These are phyloP conservation scores for Crithidia brevicula DNA, from an alignment of 208 protist genomes.

Conservation along the genomic window DNA sequence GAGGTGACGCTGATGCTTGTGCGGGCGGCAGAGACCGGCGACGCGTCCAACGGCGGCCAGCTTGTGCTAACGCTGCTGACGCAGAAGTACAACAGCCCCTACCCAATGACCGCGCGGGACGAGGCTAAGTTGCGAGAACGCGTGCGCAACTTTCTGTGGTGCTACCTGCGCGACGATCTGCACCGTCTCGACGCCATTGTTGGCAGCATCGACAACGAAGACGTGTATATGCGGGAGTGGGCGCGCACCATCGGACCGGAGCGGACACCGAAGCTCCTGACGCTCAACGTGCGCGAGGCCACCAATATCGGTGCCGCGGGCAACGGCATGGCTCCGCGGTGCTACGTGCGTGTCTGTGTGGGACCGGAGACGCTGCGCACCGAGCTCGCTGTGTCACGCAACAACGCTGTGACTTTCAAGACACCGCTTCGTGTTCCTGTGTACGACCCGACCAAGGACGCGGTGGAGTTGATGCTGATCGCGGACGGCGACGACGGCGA, in stretches of 20 bases:
- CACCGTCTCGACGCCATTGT: conserved; percentile 79
- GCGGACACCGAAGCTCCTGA: conserved; percentile 33
- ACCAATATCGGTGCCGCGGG: conserved; percentile 21
- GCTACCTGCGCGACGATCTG: conserved; percentile 78
- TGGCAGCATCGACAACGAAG: conserved; percentile 52
- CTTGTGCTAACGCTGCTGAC: conserved; percentile 53
- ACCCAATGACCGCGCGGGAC: conserved; percentile 31
- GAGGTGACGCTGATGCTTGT: conserved; percentile 67
- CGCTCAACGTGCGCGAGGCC: conserved; percentile 39
- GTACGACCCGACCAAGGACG: conserved; percentile 45
- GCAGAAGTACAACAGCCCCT: conserved; percentile 50
- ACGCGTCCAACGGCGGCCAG: conserved; percentile 61
- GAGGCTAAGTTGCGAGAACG: conserved; percentile 58
- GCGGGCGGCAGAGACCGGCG: conserved; percentile 66
- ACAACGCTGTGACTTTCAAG: conserved; percentile 44
- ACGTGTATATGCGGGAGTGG: conserved; percentile 64
- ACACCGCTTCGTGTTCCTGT: conserved; percentile 44
- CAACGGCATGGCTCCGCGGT: conserved; percentile 17
- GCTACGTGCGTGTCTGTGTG: conserved; percentile 49
- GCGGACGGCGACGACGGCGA: conserved; percentile 46
- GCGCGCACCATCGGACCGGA: conserved; percentile 64
- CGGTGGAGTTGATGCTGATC: conserved; percentile 63
- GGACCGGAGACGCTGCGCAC: conserved; percentile 55
- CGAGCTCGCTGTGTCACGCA: conserved; percentile 24
- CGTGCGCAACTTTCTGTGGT: conserved; percentile 77